A percentile compares a stretch with the other conserved stretches of the same genome.
Conservation (phyloP, 176 grass and related monocot species). For the Carex parvula region DNA sequence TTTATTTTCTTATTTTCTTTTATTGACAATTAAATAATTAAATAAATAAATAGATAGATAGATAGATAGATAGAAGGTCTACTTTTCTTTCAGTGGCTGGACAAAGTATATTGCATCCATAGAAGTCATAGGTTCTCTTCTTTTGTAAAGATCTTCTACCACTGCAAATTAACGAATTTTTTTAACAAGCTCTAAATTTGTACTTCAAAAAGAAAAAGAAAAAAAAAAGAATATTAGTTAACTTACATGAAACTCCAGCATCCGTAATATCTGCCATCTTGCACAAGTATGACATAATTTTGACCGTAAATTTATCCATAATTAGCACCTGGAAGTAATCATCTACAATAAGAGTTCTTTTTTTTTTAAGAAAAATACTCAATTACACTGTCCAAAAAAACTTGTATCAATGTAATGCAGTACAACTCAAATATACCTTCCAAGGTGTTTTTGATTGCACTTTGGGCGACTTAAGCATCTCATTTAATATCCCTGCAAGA, state of each 20-base stretch:
- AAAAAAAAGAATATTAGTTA: conserved; percentile 1
- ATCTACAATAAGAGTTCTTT: not conserved
- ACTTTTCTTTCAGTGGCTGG: conserved; percentile 97
- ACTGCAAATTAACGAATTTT: conserved; percentile 41
- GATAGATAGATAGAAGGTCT: conserved; percentile 8
- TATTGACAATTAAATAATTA: not conserved
- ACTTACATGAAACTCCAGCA: conserved; percentile 79
- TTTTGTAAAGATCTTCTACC: conserved; percentile 93
- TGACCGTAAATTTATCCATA: conserved; percentile 96
- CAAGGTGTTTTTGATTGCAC: conserved; percentile 63
- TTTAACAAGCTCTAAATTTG: not conserved
- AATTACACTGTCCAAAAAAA: not conserved
- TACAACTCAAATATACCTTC: conserved; percentile 51
- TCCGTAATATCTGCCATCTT: conserved; percentile 99
- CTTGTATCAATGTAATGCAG: not conserved
- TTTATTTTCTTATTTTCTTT: not conserved
- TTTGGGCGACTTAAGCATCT: conserved; percentile 69
- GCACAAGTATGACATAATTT: conserved; percentile 77
- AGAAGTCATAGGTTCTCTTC: conserved; percentile 92
- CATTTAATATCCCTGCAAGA: conserved; percentile 60
- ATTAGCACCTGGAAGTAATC: conserved; percentile 67
- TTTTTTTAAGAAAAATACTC: not conserved
- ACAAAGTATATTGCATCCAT: conserved; percentile 99
- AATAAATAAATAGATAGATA: not conserved
- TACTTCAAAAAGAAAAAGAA: not conserved